phyloP scores from a whole-genome alignment of 306 rosid species.

The Fragaria nilgerrensis region DNA sequence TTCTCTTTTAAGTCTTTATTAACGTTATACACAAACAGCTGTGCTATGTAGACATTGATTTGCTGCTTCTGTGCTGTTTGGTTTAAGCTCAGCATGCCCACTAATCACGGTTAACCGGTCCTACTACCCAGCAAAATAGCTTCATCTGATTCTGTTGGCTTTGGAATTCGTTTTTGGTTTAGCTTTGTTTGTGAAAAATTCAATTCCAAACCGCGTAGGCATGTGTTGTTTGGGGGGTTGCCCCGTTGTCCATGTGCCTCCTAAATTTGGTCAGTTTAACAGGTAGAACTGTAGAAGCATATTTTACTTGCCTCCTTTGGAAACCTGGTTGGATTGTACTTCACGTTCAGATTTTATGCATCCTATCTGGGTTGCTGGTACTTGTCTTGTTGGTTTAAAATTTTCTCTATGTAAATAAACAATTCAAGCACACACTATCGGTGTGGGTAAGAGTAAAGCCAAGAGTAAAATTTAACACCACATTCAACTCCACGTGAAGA shows the following conservation, averaged over 20 bases:
- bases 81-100: neutral
- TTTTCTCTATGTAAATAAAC: neutral
- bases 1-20: neutral
- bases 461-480: neutral
- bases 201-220: neutral
- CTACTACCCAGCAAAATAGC: neutral
- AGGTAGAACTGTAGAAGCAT: neutral
- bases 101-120: neutral
- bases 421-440: neutral
- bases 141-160: neutral
- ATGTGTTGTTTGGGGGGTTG: neutral
- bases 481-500: conserved; percentile 27
- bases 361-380: neutral
- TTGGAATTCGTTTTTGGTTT: neutral
- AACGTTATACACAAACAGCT: neutral
- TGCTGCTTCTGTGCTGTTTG: neutral
- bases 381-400: neutral
- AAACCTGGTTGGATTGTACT: neutral
- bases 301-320: neutral
- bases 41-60: neutral
- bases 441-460: neutral
- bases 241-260: neutral
- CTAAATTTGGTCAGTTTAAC: neutral
- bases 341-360: neutral
- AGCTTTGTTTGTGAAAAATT: neutral